Evolutionary conservation across 2,329 filamentous ascomycete genomes (phyloP).

Genomic region (Aspergillus latus): DNA sequence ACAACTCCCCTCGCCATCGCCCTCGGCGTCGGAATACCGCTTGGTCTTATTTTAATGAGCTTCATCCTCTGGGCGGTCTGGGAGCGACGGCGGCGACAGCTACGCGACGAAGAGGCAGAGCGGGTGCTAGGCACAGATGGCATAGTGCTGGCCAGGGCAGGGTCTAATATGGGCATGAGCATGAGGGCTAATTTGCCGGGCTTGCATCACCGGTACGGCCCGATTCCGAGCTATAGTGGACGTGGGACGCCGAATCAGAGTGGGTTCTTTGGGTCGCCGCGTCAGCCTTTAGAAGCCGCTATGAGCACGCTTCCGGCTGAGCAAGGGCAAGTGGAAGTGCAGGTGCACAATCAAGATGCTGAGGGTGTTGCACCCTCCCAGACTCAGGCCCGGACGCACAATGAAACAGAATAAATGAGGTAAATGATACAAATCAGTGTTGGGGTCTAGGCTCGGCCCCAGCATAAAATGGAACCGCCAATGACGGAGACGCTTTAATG

Average conservation of each 20-base stretch:
- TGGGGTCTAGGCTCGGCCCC: too few species aligned
- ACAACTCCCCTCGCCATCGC: constrained; percentile 11
- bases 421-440: too few species aligned
- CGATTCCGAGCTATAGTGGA: constrained; percentile 2
- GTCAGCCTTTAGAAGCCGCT: too few species aligned
- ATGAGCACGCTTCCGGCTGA: too few species aligned
- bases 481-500: too few species aligned
- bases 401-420: too few species aligned
- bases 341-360: neutral
- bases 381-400: too few species aligned
- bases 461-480: too few species aligned
- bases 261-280: neutral
- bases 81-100: constrained; percentile 9
- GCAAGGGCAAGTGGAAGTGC: neutral
- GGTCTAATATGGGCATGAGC: too few species aligned
- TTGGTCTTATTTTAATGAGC: constrained; percentile 9
- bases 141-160: neutral
- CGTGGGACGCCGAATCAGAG: neutral
- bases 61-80: constrained; percentile 8
- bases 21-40: constrained; percentile 12
- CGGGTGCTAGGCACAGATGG: neutral
- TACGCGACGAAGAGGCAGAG: neutral
- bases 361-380: too few species aligned
- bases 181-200: neutral
- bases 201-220: constrained; percentile 9